Evolutionary conservation across 2,329 filamentous ascomycete genomes (phyloP).

Genomic region (Ascosphaera aggregata): DNA sequence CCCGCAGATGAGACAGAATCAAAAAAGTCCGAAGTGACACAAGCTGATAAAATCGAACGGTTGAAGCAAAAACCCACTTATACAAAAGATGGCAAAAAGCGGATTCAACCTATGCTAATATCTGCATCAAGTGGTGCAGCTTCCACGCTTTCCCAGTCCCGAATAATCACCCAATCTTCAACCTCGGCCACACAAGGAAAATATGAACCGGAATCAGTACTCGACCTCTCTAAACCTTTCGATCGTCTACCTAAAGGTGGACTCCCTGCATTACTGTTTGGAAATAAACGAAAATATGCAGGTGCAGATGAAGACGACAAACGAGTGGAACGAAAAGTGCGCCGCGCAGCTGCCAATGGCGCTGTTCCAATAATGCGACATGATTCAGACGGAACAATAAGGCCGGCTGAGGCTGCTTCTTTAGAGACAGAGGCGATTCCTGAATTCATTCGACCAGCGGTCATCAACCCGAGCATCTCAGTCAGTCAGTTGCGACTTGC

Average conservation of each 20-base stretch:
- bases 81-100: constrained; percentile 91
- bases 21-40: constrained; percentile 25
- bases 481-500: constrained; percentile 69
- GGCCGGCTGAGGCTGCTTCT: constrained; percentile 40
- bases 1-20: constrained; percentile 12
- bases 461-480: constrained; percentile 58
- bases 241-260: constrained; percentile 84
- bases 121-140: constrained; percentile 71
- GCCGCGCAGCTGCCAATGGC: constrained; percentile 36
- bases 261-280: constrained; percentile 61
- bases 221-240: constrained; percentile 84
- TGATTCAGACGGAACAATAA: constrained; percentile 49
- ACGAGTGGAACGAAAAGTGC: constrained; percentile 34
- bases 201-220: constrained; percentile 55
- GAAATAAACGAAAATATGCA: constrained; percentile 73
- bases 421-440: constrained; percentile 41
- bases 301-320: constrained; percentile 50
- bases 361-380: constrained; percentile 55
- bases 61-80: constrained; percentile 84
- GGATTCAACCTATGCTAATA: constrained; percentile 76
- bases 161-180: constrained; percentile 50
- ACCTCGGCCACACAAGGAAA: constrained; percentile 36
- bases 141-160: constrained; percentile 71
- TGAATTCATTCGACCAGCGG: constrained; percentile 68
- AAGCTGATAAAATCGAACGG: constrained; percentile 36